Evolutionary conservation across 75 land plant species (phyloP), one percentile per base, ranked within the genome.

Genomic region (Cryptomeria japonica): DNA sequence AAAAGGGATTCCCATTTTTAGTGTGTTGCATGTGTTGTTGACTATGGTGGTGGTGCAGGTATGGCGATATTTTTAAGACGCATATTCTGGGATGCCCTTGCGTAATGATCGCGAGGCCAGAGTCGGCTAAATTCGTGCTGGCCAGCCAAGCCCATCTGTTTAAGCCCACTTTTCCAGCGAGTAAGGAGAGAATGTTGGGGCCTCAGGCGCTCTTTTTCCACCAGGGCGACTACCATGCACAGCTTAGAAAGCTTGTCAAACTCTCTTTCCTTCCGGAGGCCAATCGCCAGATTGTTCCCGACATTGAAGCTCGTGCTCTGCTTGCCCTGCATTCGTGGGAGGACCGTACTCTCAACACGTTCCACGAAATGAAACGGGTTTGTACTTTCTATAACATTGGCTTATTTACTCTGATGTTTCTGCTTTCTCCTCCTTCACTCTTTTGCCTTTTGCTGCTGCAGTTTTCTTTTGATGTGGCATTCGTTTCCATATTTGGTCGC

Each of bases 91-190:
- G 99, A 3, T 96, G 97, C 87, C 96, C 94, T 10, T 96, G 96
- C 84, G 92, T 97, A 79, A 95, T 97, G 97, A 87, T 96, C 4
- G 93, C 99, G 16, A 97, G 96, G 84, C 97, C 99, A 3, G 97
- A 92, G 84, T 97, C 97, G 4, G 97, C 94, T 8, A 91, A 89
- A 58, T 91, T 97, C 38, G 94, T 97, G 73, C 88, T 97, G 51
- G 93, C 88, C 2, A 91, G 92, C 3, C 90, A 88, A 34, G 94
- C 97, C 14, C 93, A 94, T 49, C 95, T 96, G 68, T 97, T 97
- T 88, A 97, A 97, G 92, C 97, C 97, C 25, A 95, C 99, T 9
- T 97, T 95, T 80, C 99, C 99, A 7, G 95, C 93, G 14, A 97
- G 99, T 91, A 97, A 97, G 87, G 93, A 94, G 92, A 86, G 96